Evolutionary conservation across 1,139 yeast genomes (phyloP).

Genomic region (Debaryomycetaceae sp.): DNA sequence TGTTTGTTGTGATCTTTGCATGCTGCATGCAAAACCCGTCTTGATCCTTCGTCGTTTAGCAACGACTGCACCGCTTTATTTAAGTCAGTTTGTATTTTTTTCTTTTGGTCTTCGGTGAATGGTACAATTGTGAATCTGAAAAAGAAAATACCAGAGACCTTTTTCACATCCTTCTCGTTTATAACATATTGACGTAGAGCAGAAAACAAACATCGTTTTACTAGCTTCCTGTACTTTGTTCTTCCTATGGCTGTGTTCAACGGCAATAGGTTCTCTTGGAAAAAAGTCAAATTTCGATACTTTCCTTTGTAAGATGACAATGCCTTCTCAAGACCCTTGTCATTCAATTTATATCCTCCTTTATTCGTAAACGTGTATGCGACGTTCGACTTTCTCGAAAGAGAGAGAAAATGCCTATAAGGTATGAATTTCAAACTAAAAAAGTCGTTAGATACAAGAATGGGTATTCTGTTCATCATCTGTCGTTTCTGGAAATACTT

Average conservation of each 20-base stretch:
- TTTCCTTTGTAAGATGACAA: slow-evolving; percentile 27
- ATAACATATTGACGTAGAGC: slow-evolving; percentile 15
- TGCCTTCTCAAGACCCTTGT: slow-evolving; percentile 17
- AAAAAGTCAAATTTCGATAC: slow-evolving; percentile 19
- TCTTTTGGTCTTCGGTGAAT: slow-evolving; percentile 22
- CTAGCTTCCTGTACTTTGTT: slow-evolving; percentile 21
- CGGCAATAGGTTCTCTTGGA: slow-evolving; percentile 26
- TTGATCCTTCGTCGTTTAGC: slow-evolving; percentile 13
- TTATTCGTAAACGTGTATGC: slow-evolving; percentile 34
- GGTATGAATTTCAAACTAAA: slow-evolving; percentile 28
- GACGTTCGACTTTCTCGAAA: slow-evolving; percentile 35
- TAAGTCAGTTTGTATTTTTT: slow-evolving; percentile 26
- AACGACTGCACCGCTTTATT: slow-evolving; percentile 25
- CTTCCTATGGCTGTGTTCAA: slow-evolving; percentile 34
- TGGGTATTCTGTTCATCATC: slow-evolving; percentile 16
- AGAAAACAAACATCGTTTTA: slow-evolving; percentile 21
- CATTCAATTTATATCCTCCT: slow-evolving; percentile 28
- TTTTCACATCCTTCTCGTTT: slow-evolving; percentile 9
- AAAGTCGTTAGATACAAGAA: slow-evolving; percentile 17
- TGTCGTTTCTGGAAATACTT: slow-evolving; percentile 12
- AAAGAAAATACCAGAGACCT: slow-evolving; percentile 41
- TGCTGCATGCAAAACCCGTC: slow-evolving; percentile 10
- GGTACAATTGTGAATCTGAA: slow-evolving; percentile 40
- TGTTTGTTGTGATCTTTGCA: slow-evolving; percentile 10
- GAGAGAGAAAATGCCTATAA: slow-evolving; percentile 23